Evolutionary conservation across 2,329 filamentous ascomycete species (phyloP), one percentile per base, ranked within the genome.

Genomic region (Aspergillus arachidicola): DNA sequence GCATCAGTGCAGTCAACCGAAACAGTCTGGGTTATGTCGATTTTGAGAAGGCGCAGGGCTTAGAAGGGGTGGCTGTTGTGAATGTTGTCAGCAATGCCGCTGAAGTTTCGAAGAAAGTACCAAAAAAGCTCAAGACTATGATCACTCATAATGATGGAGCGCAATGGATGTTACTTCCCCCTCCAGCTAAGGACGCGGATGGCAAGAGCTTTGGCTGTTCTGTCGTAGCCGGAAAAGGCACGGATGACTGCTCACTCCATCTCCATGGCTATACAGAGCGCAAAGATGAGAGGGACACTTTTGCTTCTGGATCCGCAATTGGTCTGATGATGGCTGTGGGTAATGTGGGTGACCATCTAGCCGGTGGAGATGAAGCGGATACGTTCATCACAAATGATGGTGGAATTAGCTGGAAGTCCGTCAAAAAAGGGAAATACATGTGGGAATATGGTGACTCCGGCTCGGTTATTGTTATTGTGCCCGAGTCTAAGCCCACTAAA

Each of bases 401-500:
- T n/a, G 96, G 96, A 60, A 85, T 98, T 58, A 91, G 83, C 45
- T 99, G 95, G 95, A 89, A 85, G 67, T 87, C 89, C 63, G 88
- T 94, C 65, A 94, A 91, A 80, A 94, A 96, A 78, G 96, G 95
- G 6, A 86, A 85, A 41, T 97, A 93, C 83, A 90, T 91, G 72
- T 99, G 93, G 93, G 92, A 96, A 73, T 97, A 93, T 75, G 96
- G 95, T 63, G 96, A 99, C 71, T 93, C 97, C 76, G 95, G 95
- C 32, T 95, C 93, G 6, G 90, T 98, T 71, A 88, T 98, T 65
- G 92, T 96, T 48, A 89, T 99, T 56, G 93, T 94, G 26, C 87
- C 91, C 72, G 88, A 93, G 62, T 84, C 85, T 16, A 85, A 85
- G 58, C 83, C 87, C 58, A 93, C 91, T 5, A 90, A 90, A 67